A percentile compares a stretch with the other conserved stretches of the same genome.
phyloP scores from a whole-genome alignment of 768 basidiomycete species.

The Termitomyces eurrhizus region DNA sequence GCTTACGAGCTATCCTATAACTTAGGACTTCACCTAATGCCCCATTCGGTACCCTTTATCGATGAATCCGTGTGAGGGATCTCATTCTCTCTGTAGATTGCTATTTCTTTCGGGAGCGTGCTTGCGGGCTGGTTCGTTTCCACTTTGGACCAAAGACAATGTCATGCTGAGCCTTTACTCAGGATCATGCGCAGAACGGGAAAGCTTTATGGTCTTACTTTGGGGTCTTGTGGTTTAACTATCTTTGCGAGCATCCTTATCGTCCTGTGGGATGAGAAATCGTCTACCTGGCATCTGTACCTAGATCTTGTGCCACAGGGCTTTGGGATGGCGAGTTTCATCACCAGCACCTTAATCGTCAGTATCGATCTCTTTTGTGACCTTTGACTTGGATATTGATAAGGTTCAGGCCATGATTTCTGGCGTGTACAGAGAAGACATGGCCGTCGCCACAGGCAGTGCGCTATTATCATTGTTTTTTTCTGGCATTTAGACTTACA shows the following conservation, averaged over 20 bases:
- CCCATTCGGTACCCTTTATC: conserved; percentile 68
- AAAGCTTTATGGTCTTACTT: conserved; percentile 74
- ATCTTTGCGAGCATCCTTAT: conserved; percentile 60
- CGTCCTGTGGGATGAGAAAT: conserved; percentile 60
- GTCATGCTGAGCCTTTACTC: conserved; percentile 13
- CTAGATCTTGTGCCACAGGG: conserved; percentile 77
- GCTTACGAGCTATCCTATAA: conserved; percentile 10
- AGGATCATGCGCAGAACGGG: conserved; percentile 88
- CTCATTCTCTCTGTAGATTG: conserved; percentile 43
- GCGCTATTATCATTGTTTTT: conserved; percentile 30
- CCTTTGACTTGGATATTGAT: conserved; percentile 8
- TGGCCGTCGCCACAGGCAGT: conserved; percentile 91
- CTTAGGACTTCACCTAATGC: conserved; percentile 79
- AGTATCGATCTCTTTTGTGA: conserved; percentile 24
- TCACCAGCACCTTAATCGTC: conserved; percentile 85
- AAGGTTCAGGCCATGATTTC: conserved; percentile 77
- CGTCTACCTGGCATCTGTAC: conserved; percentile 65
- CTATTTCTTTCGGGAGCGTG: conserved; percentile 82
- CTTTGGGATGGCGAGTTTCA: conserved; percentile 79
- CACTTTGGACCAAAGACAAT: conserved; percentile 4
- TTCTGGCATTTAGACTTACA: conserved; percentile 5
- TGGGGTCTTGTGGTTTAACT: conserved; percentile 57
- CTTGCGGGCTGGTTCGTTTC: conserved; percentile 74
- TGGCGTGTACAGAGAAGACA: conserved; percentile 71
- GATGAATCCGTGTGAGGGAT: conserved; percentile 16